phyloP scores from a whole-genome alignment of 345 rosid species.

The Hibiscus trionum region DNA sequence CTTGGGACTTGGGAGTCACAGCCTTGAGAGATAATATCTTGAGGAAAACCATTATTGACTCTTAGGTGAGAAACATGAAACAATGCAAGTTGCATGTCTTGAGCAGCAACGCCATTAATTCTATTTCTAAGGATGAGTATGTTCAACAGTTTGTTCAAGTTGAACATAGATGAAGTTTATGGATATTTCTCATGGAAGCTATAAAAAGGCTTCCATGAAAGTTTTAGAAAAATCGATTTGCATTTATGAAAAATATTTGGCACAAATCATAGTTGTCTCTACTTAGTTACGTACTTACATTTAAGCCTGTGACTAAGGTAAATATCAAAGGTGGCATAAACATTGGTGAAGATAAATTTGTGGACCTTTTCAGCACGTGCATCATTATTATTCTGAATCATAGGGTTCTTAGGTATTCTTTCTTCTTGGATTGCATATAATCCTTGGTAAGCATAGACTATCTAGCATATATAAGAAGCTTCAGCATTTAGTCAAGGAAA shows the following conservation, averaged over 20 bases:
- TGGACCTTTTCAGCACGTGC: not conserved
- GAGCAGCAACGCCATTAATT: not conserved
- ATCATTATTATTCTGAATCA: conserved; percentile 2
- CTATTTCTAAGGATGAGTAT: not conserved
- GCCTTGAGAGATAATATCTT: not conserved
- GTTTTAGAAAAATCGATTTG: not conserved
- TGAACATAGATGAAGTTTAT: not conserved
- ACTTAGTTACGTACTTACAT: not conserved
- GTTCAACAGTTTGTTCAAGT: not conserved
- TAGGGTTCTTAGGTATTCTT: not conserved
- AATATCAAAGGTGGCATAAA: not conserved
- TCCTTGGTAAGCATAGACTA: not conserved
- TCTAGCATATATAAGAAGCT: not conserved
- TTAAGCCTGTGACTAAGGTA: not conserved
- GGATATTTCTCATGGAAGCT: not conserved
- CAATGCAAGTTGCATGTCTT: not conserved
- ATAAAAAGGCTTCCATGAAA: not conserved
- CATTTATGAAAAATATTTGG: not conserved
- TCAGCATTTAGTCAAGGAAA: not conserved
- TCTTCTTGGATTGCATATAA: not conserved
- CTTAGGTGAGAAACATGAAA: not conserved
- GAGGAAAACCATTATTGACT: not conserved
- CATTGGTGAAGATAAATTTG: not conserved
- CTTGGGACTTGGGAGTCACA: not conserved
- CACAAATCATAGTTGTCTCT: not conserved